Evolutionary conservation across 306 rosid species (phyloP).

Genomic region (Spatholobus suberectus): DNA sequence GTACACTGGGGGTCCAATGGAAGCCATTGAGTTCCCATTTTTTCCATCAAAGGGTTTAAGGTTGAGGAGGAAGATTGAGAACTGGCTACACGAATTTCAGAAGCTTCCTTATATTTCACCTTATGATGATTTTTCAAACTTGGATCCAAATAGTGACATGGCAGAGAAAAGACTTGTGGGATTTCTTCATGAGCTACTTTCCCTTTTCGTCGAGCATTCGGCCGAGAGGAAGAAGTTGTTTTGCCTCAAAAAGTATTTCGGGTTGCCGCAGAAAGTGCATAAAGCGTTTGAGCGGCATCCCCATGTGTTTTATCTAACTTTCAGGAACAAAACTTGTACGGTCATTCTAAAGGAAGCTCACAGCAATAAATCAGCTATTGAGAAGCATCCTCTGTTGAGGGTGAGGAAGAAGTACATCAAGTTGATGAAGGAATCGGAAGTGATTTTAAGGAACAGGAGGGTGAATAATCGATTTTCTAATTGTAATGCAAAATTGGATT

Average conservation of each 20-base stretch:
- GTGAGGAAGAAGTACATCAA: constrained; percentile 76
- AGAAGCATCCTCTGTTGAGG: constrained; percentile 69
- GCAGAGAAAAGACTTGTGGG: constrained; percentile 86
- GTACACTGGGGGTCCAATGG: constrained; percentile 59
- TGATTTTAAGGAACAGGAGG: constrained; percentile 68
- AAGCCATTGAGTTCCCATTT: constrained; percentile 68
- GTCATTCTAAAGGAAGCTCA: constrained; percentile 86
- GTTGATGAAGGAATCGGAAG: constrained; percentile 69
- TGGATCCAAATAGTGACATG: constrained; percentile 67
- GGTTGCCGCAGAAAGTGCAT: constrained; percentile 90
- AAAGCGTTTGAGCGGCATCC: constrained; percentile 91
- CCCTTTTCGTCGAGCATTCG: constrained; percentile 86
- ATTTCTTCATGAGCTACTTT: constrained; percentile 79
- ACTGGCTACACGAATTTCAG: constrained; percentile 81
- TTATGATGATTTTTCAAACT: constrained; percentile 61
- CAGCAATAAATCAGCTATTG: constrained; percentile 54
- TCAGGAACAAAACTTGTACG: constrained; percentile 79
- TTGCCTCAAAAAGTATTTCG: constrained; percentile 78
- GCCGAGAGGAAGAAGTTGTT: constrained; percentile 81
- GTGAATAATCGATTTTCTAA: constrained; percentile 46
- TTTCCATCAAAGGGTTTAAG: constrained; percentile 84
- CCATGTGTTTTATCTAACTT: constrained; percentile 74
- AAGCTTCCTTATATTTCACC: constrained; percentile 90
- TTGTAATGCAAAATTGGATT: constrained; percentile 25
- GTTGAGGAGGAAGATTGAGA: constrained; percentile 75